phyloP scores from a whole-genome alignment of 352 stramenopile genomes.

The Phytopythium sindhum region DNA sequence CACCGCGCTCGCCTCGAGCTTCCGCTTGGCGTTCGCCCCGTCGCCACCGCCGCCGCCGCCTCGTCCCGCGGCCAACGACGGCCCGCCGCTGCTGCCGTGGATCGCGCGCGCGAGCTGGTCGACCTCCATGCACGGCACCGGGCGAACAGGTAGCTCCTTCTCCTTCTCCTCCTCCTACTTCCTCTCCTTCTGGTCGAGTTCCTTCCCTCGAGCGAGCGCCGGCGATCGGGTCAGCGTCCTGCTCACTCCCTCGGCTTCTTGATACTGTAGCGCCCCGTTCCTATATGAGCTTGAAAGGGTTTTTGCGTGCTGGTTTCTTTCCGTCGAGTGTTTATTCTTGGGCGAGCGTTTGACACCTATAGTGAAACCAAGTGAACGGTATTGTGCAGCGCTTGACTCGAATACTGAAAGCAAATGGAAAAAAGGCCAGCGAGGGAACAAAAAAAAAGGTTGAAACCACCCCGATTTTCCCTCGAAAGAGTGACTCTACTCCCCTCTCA shows the following conservation, averaged over 20 bases:
- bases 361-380: neutral
- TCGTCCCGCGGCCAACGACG: conserved; percentile 1
- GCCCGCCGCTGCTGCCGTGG: conserved; percentile 13
- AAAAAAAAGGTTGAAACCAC: neutral
- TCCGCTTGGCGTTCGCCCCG: conserved; percentile 57
- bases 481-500: neutral
- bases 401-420: neutral
- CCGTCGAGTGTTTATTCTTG: neutral
- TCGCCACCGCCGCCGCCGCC: conserved; percentile 23
- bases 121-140: conserved; percentile 4
- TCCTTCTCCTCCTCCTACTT: neutral
- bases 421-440: neutral
- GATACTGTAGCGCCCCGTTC: neutral
- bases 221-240: conserved; percentile 14
- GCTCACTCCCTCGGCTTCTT: neutral
- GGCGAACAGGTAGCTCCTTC: neutral
- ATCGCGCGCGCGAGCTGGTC: conserved; percentile 21
- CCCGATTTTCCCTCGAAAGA: neutral
- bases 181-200: neutral
- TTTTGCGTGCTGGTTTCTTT: neutral
- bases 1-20: conserved; percentile 41
- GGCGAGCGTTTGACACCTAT: neutral
- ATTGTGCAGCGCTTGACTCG: neutral
- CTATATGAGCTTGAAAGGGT: conserved; percentile 12
- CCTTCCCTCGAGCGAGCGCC: neutral